A percentile compares a stretch with the other conserved stretches of the same genome.
phyloP scores from a whole-genome alignment of 805 yeast species.

The Barnettozyma wickerhamii region DNA sequence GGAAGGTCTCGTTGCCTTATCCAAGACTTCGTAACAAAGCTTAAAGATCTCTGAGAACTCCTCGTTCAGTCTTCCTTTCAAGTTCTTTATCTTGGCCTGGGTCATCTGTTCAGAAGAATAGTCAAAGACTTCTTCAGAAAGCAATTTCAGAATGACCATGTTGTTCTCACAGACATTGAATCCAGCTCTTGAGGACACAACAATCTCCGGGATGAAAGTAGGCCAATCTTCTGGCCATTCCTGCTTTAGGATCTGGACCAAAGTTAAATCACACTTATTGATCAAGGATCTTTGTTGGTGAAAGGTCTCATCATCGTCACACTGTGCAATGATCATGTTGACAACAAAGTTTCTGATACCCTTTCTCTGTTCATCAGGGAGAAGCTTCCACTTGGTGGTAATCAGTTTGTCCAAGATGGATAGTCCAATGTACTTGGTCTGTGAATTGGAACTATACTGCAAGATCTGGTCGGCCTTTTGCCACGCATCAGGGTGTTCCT shows the following conservation, averaged over 20 bases:
- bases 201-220: conserved; percentile 89
- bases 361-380: conserved; percentile 82
- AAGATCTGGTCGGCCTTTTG: conserved; percentile 86
- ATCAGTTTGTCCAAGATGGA: conserved; percentile 87
- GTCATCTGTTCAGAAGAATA: conserved; percentile 95
- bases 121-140: conserved; percentile 95
- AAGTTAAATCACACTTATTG: conserved; percentile 87
- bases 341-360: conserved; percentile 94
- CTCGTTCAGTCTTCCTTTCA: conserved; percentile 78
- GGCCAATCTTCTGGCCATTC: conserved; percentile 99
- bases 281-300: conserved; percentile 74
- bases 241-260: conserved; percentile 91
- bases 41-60: conserved; percentile 93
- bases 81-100: conserved; percentile 82
- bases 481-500: conserved; percentile 96
- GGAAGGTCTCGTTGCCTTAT: conserved; percentile 81
- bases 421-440: conserved; percentile 88
- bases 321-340: conserved; percentile 86
- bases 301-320: conserved; percentile 76
- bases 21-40: conserved; percentile 89
- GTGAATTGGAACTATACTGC: conserved; percentile 72
- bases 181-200: conserved; percentile 75
- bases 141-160: conserved; percentile 83
- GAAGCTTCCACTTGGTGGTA: conserved; percentile 87
- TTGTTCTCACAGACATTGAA: conserved; percentile 96